Evolutionary conservation across 2,329 filamentous ascomycete species (phyloP), one percentile per base, ranked within the genome.

Genomic region (Stagonosporopsis tanaceti): DNA sequence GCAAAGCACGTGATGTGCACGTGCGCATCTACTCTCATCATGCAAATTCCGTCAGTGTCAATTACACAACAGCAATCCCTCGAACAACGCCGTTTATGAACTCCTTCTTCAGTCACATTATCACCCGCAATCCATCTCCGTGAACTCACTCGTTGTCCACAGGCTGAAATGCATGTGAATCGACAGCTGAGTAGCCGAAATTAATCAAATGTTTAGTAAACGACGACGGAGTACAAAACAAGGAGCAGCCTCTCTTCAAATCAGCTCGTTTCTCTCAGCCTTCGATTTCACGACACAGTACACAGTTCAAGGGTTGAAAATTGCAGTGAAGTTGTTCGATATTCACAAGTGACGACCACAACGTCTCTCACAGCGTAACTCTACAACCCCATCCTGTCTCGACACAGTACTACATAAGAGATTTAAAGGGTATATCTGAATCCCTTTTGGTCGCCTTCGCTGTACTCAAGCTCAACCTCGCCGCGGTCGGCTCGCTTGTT

Each of bases 401-500:
- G 28, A 30, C 28, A 11, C 28, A 30, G 32, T n/a, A 34, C 32
- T 34, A 34, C 15, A 34, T 5, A 34, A 34, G 32, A 5, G 14
- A 3, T 27, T 30, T 59, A 72, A 50, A 68, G 61, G 12, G 72
- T 75, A 50, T 75, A 75, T 46, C 72, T 67, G 64, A 75, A 75
- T 7, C 72, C 71, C 53, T 66, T 71, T 64, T 75, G 71, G 50
- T 71, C 65, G 22, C 65, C 61, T 44, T 71, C 74, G 27, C 64
- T 68, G 54, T 74, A 75, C 60, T 79, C 77, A 12, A 81, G 66
- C 57, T 77, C 67, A n/a, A 76, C 55, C 60, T 79, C 77, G 17
- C 78, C 78, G 5, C 77, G 68, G 32, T 75, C 78, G 0, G 75
- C 74, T 50, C 70, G 71, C 61, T 70, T 70, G 57, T 80, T 81